phyloP scores from a whole-genome alignment of 2,329 filamentous ascomycete species.

The Epichloe bromicola region DNA sequence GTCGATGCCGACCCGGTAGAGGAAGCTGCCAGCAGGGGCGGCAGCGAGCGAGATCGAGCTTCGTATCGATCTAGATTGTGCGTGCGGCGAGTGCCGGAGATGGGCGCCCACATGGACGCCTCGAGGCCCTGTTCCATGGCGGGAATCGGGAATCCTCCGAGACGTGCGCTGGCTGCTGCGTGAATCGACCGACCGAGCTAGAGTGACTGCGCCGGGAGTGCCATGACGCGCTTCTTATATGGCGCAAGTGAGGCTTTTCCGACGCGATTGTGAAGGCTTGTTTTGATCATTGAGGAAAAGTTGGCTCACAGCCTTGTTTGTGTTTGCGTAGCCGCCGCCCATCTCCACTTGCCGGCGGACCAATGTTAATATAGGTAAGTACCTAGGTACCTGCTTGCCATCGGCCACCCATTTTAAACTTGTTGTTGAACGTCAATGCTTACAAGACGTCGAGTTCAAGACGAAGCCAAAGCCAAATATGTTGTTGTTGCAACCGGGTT shows the following conservation, averaged over 20 bases:
- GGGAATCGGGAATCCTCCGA: not conserved
- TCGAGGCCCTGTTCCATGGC: slow-evolving; percentile 3
- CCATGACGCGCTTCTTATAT: too few relatives aligned
- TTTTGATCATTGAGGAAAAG: too few relatives aligned
- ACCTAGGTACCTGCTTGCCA: too few relatives aligned
- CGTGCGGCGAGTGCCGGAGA: not conserved
- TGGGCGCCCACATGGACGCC: slow-evolving; percentile 6
- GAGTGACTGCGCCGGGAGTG: not conserved
- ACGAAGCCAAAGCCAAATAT: not conserved
- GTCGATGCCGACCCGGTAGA: not conserved
- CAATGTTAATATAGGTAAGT: too few relatives aligned
- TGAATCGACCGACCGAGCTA: not conserved
- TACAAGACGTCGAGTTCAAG: too few relatives aligned
- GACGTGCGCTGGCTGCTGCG: not conserved
- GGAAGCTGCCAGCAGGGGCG: not conserved
- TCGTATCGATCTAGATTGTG: not conserved
- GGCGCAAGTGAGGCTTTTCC: too few relatives aligned
- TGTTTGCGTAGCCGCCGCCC: too few relatives aligned
- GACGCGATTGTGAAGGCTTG: too few relatives aligned
- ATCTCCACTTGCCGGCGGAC: too few relatives aligned
- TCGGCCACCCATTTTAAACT: too few relatives aligned
- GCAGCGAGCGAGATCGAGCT: slow-evolving; percentile 2
- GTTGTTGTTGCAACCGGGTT: not conserved
- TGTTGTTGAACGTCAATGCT: too few relatives aligned
- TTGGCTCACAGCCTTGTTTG: too few relatives aligned